phyloP scores from a whole-genome alignment of 345 rosid species.

The Gossypium raimondii region DNA sequence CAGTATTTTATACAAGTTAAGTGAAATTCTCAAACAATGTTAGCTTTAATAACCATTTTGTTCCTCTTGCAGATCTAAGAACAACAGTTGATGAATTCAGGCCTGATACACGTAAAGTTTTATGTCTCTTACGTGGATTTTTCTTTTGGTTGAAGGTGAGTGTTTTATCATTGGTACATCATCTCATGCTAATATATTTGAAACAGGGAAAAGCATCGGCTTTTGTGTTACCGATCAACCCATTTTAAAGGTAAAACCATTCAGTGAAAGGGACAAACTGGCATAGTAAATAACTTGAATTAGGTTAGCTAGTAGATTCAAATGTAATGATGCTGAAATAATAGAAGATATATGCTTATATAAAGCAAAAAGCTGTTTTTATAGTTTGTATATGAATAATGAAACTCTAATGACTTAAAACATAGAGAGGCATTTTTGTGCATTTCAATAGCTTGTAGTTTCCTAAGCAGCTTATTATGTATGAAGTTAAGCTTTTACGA shows the following conservation, averaged over 20 bases:
- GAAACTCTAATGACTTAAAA: background rate
- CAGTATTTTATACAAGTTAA: background rate
- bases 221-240: too few relatives aligned
- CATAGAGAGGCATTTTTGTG: background rate
- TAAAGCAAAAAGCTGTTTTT: too few relatives aligned
- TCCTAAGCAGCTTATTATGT: background rate
- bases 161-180: constrained; percentile 11
- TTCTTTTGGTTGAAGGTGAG: constrained; percentile 68
- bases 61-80: constrained; percentile 45
- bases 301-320: background rate
- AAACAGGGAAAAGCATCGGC: too few relatives aligned
- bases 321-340: background rate
- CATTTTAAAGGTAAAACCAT: too few relatives aligned
- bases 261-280: background rate
- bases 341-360: background rate
- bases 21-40: background rate
- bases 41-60: background rate
- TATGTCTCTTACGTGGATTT: constrained; percentile 73
- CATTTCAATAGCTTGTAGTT: background rate
- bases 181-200: background rate
- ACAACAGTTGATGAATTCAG: constrained; percentile 13
- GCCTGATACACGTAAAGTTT: constrained; percentile 24
- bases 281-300: background rate
- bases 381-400: too few relatives aligned
- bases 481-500: background rate